A percentile compares a stretch with the other conserved stretches of the same genome.
These are phyloP conservation scores for Funneliformis mosseae DNA, from an alignment of 192 early-diverging fungal genomes.

Conservation along the genomic window DNA sequence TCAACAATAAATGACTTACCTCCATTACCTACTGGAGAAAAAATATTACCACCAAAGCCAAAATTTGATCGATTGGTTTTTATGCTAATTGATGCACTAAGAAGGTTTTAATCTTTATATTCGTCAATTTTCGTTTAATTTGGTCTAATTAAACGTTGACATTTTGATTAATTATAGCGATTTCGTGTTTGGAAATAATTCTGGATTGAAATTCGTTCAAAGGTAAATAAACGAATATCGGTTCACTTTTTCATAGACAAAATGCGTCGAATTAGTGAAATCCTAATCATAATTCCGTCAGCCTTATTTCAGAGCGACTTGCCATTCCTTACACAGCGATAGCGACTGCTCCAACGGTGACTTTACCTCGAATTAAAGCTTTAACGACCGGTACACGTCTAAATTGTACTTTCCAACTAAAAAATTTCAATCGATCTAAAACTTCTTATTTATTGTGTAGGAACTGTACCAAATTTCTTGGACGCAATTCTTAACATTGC, in stretches of 20 bases:
- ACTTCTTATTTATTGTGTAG: constrained; percentile 31
- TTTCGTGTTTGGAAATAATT: constrained; percentile 70
- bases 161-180: constrained; percentile 50
- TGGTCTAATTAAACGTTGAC: background rate
- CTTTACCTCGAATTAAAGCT: constrained; percentile 80
- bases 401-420: background rate
- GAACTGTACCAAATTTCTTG: constrained; percentile 77
- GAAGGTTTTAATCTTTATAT: constrained; percentile 48
- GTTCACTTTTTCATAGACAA: background rate
- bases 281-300: constrained; percentile 48
- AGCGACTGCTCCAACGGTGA: constrained; percentile 74
- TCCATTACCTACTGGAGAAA: constrained; percentile 25
- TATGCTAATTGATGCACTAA: constrained; percentile 73
- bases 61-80: constrained; percentile 63
- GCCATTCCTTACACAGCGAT: constrained; percentile 58
- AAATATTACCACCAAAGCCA: constrained; percentile 24
- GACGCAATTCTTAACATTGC: constrained; percentile 84
- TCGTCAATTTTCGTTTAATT: constrained; percentile 36
- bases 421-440: background rate
- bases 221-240: constrained; percentile 47
- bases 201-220: constrained; percentile 64
- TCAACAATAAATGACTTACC: constrained; percentile 49
- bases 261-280: constrained; percentile 15
- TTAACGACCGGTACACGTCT: constrained; percentile 66
- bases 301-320: constrained; percentile 51